Percentiles rank a stretch among this genome's conserved stretches.
Evolutionary conservation across 495 filamentous ascomycete species (phyloP).

Genomic region (Penicillium paxilli): DNA sequence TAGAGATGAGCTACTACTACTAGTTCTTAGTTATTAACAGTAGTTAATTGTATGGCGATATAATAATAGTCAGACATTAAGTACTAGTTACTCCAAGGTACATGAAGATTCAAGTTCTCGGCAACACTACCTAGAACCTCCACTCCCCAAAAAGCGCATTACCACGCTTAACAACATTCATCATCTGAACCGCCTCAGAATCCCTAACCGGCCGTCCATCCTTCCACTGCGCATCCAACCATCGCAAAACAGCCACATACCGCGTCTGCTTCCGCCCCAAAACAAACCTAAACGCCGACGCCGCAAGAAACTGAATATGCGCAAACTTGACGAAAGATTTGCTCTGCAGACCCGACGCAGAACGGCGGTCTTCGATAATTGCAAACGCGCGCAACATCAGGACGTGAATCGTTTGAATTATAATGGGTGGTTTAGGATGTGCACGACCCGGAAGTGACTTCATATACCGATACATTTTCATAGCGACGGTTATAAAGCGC

Average conservation of each 20-base stretch:
- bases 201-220: conserved; percentile 33
- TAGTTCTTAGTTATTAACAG: no score
- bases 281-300: conserved; percentile 65
- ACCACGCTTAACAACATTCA: conserved; percentile 33
- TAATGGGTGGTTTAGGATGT: conserved; percentile 52
- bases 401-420: conserved; percentile 67
- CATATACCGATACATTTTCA: conserved; percentile 81
- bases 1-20: no score
- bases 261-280: conserved; percentile 67
- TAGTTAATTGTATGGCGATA: no score
- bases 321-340: conserved; percentile 57
- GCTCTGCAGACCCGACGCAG: not conserved
- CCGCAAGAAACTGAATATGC: conserved; percentile 70
- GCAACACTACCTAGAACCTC: conserved; percentile 32
- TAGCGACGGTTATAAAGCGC: conserved; percentile 72
- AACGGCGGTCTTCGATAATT: conserved; percentile 61
- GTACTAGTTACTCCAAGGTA: no score
- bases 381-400: conserved; percentile 63
- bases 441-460: conserved; percentile 57
- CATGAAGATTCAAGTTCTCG: not conserved
- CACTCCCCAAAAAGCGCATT: conserved; percentile 39
- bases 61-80: no score
- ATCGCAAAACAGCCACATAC: conserved; percentile 58
- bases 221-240: conserved; percentile 54
- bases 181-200: conserved; percentile 25